Percentiles rank a stretch among this genome's conserved stretches.
phyloP scores from a whole-genome alignment of 2,329 filamentous ascomycete genomes.

The Ceratocystis eucalypticola region DNA sequence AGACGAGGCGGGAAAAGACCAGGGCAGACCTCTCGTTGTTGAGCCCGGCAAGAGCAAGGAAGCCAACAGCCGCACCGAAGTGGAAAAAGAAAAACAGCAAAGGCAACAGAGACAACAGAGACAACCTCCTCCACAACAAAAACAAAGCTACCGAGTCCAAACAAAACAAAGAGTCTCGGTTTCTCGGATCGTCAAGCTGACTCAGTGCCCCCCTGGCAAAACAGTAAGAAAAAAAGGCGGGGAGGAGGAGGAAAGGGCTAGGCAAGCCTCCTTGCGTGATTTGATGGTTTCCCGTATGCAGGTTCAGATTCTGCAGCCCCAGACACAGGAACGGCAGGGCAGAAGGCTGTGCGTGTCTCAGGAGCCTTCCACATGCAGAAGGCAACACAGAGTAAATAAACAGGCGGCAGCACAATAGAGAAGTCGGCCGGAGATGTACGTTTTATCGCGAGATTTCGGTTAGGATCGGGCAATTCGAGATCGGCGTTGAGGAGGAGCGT shows the following conservation, averaged over 20 bases:
- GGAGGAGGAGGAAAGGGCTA: not conserved
- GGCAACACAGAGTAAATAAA: not conserved
- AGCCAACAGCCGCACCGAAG: not conserved
- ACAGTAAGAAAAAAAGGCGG: not conserved
- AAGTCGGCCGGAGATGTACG: not conserved
- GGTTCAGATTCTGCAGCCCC: slow-evolving; percentile 2
- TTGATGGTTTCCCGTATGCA: slow-evolving; percentile 6
- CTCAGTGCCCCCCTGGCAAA: not conserved
- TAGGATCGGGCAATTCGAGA: not conserved
- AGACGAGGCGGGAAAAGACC: slow-evolving; percentile 1
- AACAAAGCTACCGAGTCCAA: not conserved
- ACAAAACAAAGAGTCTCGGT: not conserved
- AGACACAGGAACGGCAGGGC: not conserved
- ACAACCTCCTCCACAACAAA: slow-evolving; percentile 6
- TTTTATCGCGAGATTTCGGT: not conserved
- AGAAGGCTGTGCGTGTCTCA: not conserved
- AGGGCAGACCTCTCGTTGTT: not conserved
- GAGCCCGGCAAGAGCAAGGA: not conserved
- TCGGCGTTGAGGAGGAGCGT: not conserved
- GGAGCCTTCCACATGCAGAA: not conserved
- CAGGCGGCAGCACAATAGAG: not conserved
- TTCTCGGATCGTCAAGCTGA: not conserved
- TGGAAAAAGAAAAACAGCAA: slow-evolving; percentile 1
- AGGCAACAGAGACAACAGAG: not conserved
- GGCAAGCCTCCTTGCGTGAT: not conserved